Evolutionary conservation across 805 yeast genomes (phyloP), one percentile per base, ranked within the genome.

Genomic region (Ascoidea asiatica): DNA sequence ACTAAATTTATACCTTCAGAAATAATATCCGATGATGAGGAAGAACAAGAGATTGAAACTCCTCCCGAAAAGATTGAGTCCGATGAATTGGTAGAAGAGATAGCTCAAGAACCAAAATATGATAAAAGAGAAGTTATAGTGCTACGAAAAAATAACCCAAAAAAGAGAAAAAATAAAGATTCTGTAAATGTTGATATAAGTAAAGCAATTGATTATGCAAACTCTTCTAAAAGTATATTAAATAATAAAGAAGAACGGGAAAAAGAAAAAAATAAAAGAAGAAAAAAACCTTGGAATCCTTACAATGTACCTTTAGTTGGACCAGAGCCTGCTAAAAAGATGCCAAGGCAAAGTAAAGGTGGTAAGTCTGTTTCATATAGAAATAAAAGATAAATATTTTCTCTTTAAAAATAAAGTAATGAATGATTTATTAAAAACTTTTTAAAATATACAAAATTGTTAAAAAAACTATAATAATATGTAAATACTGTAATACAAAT

Each of bases 261-360:
- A 49, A 52, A 38, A 22, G 51, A 50, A 42, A 57, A 49, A 38
- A 48, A 51, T 17, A 54, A 51, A 4, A 60, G 58, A 41, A 70
- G 69, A 55, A 69, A 70, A 52, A 60, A 64, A 44, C 54, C 70
- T 6, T 81, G 75, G 50, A 81, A 81, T 59, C 87, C 88, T 4
- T 81, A 77, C 50, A 57, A 69, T 18, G 66, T 64, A 40, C 64
- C 61, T 5, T 60, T 66, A 21, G 68, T 67, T 17, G 82, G 78
- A 1, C 81, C 81, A 6, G 62, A 61, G 50, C 69, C 72, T n/a
- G 70, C 73, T 5, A 77, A 73, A 60, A 73, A 65, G 43, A 29
- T 29, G 8, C 35, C 8, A 8, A 29, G 35, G 15, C 8, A 29
- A 15, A 29, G 15, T 29, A 29, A 29, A n/a, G n/a, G n/a, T 3